Base-by-base conservation (phyloP, 2,329 filamentous ascomycete species). In the Aspergillus transmontanensis region DNA sequence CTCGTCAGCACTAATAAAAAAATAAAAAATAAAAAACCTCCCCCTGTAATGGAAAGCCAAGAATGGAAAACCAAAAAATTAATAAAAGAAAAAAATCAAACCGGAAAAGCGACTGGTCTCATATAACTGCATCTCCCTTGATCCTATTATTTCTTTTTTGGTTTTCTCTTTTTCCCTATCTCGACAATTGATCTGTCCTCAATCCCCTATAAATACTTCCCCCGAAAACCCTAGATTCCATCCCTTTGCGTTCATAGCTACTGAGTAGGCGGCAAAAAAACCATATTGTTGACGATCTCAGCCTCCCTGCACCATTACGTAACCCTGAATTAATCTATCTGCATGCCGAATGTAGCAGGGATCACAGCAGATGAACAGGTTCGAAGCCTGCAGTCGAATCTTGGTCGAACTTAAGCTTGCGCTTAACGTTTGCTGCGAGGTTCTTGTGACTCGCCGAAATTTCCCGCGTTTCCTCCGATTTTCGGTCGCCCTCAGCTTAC, bases 291-390 rank as follows among this genome's bases (percentile, higher is more conserved):
- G 23, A 16, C 26, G 46, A 28, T 50, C 46, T 63, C 58, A 63
- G 61, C 58, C 61, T 58, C 61, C 51, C 61, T 60, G 58, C 61
- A 60, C 30, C 46, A 57, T 63, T 63, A 63, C 61, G 61, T 63
- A 63, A 63, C 61, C 58, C 6, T 46, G 46, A n/a, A 46, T 57
- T 45, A 45, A 46, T 45, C 55, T 45, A 43, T 57, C 21, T 45
- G 30, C 45, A 57, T 45, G 16, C 45, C 26, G 34, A 19, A 28
- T 34, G 28, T 50, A 23, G 41, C 57, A 58, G 45, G 57, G 57
- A 36, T 58, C 14, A 4, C 41, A 58, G 57, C 55, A 58, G 43
- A 58, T 50, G 57, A 58, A 58, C 57, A 51, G 57, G 43, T 59
- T 46, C 45, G 48, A 51, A 51, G 26, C 57, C 57, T 59, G 57